Evolutionary conservation across 2,329 filamentous ascomycete genomes (phyloP).

Genomic region (Thelonectria blattea): DNA sequence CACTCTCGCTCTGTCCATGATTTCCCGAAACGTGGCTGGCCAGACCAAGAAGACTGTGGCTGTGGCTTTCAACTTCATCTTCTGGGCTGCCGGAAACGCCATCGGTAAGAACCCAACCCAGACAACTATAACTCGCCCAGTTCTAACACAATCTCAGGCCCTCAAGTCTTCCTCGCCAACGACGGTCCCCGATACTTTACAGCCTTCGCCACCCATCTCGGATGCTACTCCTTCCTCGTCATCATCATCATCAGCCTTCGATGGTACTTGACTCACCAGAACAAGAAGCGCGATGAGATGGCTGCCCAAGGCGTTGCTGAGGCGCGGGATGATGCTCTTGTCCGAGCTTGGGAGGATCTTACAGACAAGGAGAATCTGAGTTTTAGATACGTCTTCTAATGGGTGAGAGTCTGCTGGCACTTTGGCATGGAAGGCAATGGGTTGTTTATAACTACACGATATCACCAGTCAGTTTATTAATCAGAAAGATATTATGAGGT

Average conservation of each 20-base stretch:
- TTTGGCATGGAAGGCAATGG: no score
- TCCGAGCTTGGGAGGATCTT: constrained; percentile 66
- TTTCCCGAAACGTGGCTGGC: constrained; percentile 73
- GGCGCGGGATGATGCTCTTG: constrained; percentile 42
- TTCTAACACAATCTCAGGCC: constrained; percentile 46
- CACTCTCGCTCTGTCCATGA: constrained; percentile 69
- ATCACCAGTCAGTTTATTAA: no score
- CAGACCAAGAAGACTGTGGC: constrained; percentile 76
- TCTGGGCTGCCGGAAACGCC: constrained; percentile 72
- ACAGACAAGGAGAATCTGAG: constrained; percentile 67
- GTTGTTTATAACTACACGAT: no score
- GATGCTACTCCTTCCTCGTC: constrained; percentile 69
- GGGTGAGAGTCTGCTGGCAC: background rate
- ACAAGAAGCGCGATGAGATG: constrained; percentile 61
- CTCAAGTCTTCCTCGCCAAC: constrained; percentile 66
- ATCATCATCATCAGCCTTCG: constrained; percentile 63
- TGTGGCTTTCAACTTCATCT: constrained; percentile 72
- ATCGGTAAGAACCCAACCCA: constrained; percentile 52
- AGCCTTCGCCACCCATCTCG: constrained; percentile 72
- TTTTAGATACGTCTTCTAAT: constrained; percentile 62
- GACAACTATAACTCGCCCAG: background rate
- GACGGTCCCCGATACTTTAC: constrained; percentile 72
- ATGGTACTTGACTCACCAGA: constrained; percentile 63
- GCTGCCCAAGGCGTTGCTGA: constrained; percentile 48
- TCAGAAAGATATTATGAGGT: no score